Evolutionary conservation across 768 basidiomycete species (phyloP).

Genomic region (Suillus paluster): DNA sequence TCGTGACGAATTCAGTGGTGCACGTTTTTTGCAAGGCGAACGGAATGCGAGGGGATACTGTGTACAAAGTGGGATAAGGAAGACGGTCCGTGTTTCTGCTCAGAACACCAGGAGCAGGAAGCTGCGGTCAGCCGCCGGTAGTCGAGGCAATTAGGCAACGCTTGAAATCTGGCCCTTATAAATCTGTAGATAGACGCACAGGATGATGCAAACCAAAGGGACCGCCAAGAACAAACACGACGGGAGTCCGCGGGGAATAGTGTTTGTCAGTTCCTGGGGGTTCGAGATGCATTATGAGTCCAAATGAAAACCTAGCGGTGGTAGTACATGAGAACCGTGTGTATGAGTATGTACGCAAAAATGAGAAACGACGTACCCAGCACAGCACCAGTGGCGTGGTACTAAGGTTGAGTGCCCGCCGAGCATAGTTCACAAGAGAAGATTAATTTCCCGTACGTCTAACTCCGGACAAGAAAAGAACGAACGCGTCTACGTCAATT

Average conservation of each 20-base stretch:
- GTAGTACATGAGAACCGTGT: neutral
- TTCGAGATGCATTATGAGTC: neutral
- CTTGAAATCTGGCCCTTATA: neutral
- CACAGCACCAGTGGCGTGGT: neutral
- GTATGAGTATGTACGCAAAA: neutral
- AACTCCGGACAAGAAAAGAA: neutral
- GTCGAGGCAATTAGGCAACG: neutral
- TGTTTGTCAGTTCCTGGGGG: neutral
- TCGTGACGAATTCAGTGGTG: neutral
- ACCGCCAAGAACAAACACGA: neutral
- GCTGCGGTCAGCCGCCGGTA: neutral
- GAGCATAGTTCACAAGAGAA: neutral
- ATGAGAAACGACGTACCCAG: neutral
- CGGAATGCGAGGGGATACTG: neutral
- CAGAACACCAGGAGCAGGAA: neutral
- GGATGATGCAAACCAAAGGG: neutral
- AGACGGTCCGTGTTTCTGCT: neutral
- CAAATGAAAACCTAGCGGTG: too few species aligned
- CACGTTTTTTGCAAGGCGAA: neutral
- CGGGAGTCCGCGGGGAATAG: neutral
- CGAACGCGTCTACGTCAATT: neutral
- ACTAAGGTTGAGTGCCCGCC: neutral
- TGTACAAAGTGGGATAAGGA: neutral
- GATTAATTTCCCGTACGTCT: conserved; percentile 1
- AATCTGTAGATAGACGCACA: neutral